Evolutionary conservation across 2,329 filamentous ascomycete species (phyloP).

Genomic region (Sclerotinia nivalis): DNA sequence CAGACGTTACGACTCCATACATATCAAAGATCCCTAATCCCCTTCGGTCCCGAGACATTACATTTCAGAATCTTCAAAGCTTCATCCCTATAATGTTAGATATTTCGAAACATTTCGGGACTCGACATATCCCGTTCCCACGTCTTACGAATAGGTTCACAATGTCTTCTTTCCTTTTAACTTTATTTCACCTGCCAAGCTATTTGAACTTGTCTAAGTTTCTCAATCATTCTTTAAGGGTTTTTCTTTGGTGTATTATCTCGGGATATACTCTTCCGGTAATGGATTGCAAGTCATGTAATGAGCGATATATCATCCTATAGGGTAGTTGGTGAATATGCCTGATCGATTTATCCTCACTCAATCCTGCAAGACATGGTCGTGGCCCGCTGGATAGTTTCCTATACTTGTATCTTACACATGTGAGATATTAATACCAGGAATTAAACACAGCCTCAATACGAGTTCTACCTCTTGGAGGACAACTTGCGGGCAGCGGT

Average conservation of each 20-base stretch:
- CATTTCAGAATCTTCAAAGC: background rate
- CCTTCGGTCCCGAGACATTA: constrained; percentile 1
- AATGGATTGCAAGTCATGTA: background rate
- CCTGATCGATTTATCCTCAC: no score
- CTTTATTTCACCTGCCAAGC: constrained; percentile 8
- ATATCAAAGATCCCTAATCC: background rate
- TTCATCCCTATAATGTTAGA: background rate
- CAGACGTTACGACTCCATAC: background rate
- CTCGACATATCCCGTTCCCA: background rate
- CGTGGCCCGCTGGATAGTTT: background rate
- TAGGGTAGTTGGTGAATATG: no score
- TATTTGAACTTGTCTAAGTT: background rate
- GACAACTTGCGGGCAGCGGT: background rate
- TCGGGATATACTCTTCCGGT: background rate
- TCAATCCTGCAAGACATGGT: background rate
- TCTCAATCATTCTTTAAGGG: background rate
- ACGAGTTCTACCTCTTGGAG: background rate
- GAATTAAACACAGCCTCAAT: background rate
- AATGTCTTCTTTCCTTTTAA: background rate
- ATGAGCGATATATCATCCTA: background rate
- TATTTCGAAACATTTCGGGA: background rate
- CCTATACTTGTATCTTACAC: background rate
- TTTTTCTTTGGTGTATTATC: background rate
- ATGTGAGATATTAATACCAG: background rate
- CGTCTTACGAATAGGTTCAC: background rate